phyloP scores from a whole-genome alignment of 768 basidiomycete species.

The Leccinum olivaceopallidum region DNA sequence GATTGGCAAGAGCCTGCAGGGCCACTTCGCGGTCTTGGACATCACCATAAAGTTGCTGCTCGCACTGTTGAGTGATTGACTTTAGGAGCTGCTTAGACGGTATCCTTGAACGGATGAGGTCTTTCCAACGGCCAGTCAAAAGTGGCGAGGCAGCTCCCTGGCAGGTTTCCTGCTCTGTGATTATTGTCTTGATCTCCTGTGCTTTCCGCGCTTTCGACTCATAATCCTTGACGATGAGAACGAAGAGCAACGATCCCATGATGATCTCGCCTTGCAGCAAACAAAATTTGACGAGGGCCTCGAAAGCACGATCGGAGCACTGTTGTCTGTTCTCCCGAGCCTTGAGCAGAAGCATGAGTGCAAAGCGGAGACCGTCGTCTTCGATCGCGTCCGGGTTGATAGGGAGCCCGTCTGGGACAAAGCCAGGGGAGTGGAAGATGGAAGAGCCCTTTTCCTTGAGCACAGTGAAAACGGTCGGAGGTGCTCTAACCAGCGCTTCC shows the following conservation, averaged over 20 bases:
- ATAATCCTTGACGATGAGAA: slow-evolving; percentile 62
- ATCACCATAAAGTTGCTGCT: slow-evolving; percentile 33
- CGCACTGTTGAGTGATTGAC: slow-evolving; percentile 32
- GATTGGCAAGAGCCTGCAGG: slow-evolving; percentile 62
- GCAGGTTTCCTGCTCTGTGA: slow-evolving; percentile 18
- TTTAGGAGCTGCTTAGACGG: slow-evolving; percentile 35
- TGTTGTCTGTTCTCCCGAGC: slow-evolving; percentile 57
- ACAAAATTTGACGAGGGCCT: slow-evolving; percentile 58
- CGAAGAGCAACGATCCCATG: slow-evolving; percentile 71
- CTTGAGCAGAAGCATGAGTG: slow-evolving; percentile 50
- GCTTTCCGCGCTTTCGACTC: slow-evolving; percentile 40
- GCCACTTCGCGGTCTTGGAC: slow-evolving; percentile 34
- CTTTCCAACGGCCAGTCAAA: slow-evolving; percentile 23
- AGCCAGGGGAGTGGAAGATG: slow-evolving; percentile 17
- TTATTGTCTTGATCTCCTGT: slow-evolving; percentile 25
- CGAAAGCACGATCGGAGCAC: slow-evolving; percentile 61
- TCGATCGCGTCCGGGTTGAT: slow-evolving; percentile 38
- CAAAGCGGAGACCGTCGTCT: slow-evolving; percentile 46
- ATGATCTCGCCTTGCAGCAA: slow-evolving; percentile 80
- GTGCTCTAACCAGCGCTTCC: slow-evolving; percentile 18
- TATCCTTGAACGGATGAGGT: slow-evolving; percentile 10
- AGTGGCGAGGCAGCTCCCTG: slow-evolving; percentile 16
- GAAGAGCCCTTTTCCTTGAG: slow-evolving; percentile 19
- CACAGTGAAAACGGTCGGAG: slow-evolving; percentile 25
- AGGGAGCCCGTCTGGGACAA: slow-evolving; percentile 22